Evolutionary conservation across 805 yeast species (phyloP), one percentile per base, ranked within the genome.

Genomic region (Candida koratica): DNA sequence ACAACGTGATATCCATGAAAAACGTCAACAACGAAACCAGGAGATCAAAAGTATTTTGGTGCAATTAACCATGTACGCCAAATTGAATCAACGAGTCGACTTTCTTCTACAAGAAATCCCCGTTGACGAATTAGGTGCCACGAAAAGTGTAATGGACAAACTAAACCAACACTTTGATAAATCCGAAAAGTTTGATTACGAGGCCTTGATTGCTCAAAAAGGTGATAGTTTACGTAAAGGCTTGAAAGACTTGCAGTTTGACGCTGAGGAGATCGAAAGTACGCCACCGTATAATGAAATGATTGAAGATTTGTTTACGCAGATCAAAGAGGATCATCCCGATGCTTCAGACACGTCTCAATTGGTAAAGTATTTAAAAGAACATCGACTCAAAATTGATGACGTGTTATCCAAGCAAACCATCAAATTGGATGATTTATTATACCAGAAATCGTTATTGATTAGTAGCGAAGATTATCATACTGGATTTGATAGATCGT

Each of bases 1-100:
- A 56, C 99, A 93, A 63, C 83, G 95, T 52, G 96, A 89, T 49
- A 93, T 93, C 46, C 98, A 93, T 56, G 96, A 90, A 55, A 83
- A 88, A 61, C 79, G 99, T 44, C 74, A 71, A 26, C 85, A 85
- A 55, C 68, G 95, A 53, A 82, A 83, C 51, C 73, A 76, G 28
- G 89, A 90, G 49, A 84, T 88, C 54, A 77, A 75, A 43, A 78
- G 84, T 20, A 69, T 89, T 32, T 79, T 81, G 44, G 73, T 84
- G 15, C 95, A 89, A 56, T 67, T 75, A 45, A 81, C 81, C 37
- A 88, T 89, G 88, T 90, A 90, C 55, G 67, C 67, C 13, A 80
- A 79, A 44, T 67, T 90, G 47, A 80, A 87, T 53, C 67, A 63
- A 42, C 70, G 97, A 32, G 88, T 88, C 10, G 88, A 84, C 51